These are phyloP conservation scores for Mycena sp. DNA, from an alignment of 1,284 basidiomycete species.

Conservation along the genomic window DNA sequence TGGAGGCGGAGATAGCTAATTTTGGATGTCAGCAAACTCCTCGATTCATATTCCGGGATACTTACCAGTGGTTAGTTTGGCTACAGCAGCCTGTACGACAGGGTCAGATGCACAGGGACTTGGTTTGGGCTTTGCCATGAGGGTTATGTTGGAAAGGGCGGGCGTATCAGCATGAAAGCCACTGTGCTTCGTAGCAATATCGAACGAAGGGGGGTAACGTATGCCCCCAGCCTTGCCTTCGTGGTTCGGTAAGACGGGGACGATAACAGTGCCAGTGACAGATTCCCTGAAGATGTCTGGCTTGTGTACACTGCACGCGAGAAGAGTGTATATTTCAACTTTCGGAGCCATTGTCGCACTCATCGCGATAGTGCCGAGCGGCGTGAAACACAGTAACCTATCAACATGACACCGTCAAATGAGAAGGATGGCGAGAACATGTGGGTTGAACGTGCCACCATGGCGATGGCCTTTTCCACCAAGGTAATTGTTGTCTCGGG, in stretches of 20 bases:
- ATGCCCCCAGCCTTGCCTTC: neutral
- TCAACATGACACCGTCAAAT: neutral
- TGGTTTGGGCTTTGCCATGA: neutral
- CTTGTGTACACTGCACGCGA: conserved; percentile 63
- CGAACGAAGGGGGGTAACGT: conserved; percentile 15
- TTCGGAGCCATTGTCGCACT: conserved; percentile 69
- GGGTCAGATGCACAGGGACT: conserved; percentile 72
- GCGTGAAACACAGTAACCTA: conserved; percentile 67
- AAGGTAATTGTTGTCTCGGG: conserved; percentile 50
- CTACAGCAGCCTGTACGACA: conserved; percentile 75
- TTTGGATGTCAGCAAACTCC: neutral
- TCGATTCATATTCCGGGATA: conserved; percentile 15
- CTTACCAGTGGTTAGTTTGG: conserved; percentile 72
- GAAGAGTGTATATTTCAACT: conserved; percentile 68
- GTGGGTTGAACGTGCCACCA: conserved; percentile 63
- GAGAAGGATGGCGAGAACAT: neutral
- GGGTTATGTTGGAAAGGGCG: neutral
- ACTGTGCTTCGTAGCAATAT: conserved; percentile 16
- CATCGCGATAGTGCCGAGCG: conserved; percentile 62
- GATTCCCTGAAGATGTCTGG: conserved; percentile 54
- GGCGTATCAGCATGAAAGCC: neutral
- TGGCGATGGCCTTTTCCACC: conserved; percentile 76
- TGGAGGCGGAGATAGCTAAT: conserved; percentile 68
- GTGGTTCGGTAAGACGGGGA: conserved; percentile 2
- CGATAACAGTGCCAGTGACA: conserved; percentile 3